Percentiles rank a stretch among this genome's conserved stretches.
Conservation (phyloP, 257 asterid genomes). For the Petunia secreta region DNA sequence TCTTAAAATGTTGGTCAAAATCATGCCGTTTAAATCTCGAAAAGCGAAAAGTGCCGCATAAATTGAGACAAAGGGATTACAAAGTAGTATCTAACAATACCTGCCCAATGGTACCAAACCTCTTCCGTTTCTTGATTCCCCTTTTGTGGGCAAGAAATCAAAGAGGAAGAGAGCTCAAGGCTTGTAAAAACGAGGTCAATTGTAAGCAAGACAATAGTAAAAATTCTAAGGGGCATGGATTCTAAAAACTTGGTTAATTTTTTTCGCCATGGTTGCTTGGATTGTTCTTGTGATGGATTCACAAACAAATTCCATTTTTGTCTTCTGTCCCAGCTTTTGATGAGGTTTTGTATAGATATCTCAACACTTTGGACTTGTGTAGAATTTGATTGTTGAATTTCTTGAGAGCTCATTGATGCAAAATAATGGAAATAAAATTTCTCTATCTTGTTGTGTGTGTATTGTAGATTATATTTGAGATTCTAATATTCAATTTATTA, state of each 20-base stretch:
- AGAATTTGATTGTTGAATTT: slow-evolving; percentile 23
- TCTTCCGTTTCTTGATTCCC: slow-evolving; percentile 7
- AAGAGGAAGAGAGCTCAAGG: slow-evolving; percentile 40
- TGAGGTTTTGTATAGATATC: slow-evolving; percentile 38
- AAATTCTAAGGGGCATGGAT: slow-evolving; percentile 26
- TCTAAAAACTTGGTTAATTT: slow-evolving; percentile 31
- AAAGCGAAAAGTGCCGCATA: too few relatives aligned
- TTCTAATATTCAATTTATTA: not conserved
- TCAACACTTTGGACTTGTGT: slow-evolving; percentile 30
- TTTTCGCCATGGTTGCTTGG: slow-evolving; percentile 31
- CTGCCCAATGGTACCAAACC: slow-evolving; percentile 38
- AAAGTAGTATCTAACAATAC: slow-evolving; percentile 19
- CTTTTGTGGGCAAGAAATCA: slow-evolving; percentile 10
- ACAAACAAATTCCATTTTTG: slow-evolving; percentile 31
- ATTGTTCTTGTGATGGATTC: slow-evolving; percentile 1
- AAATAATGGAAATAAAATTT: not conserved
- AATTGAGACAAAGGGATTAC: not conserved
- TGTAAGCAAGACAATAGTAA: slow-evolving; percentile 29
- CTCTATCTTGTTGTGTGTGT: not conserved
- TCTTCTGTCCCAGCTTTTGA: slow-evolving; percentile 33
- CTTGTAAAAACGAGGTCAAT: slow-evolving; percentile 30
- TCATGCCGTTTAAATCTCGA: too few relatives aligned
- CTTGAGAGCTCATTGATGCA: slow-evolving; percentile 25
- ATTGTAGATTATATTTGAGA: too few relatives aligned
- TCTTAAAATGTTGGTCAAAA: too few relatives aligned